phyloP scores from a whole-genome alignment of 352 stramenopile species.

The Globisporangium camurandrum region DNA sequence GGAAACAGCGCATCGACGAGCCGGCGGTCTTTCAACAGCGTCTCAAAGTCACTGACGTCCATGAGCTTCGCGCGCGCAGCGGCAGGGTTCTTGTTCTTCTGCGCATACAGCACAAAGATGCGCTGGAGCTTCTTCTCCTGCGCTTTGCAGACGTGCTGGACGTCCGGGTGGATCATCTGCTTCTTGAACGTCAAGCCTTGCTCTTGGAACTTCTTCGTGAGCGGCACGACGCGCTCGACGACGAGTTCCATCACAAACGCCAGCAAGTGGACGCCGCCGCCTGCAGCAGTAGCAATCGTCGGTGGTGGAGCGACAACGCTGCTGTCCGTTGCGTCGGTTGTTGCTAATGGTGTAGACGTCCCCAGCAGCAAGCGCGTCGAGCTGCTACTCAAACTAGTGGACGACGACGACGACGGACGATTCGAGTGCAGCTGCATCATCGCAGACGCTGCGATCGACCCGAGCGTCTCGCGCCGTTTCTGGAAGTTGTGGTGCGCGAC shows the following conservation, averaged over 20 bases:
- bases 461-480: slow-evolving; percentile 41
- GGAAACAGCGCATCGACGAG: slow-evolving; percentile 72
- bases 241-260: slow-evolving; percentile 50
- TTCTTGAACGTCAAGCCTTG: slow-evolving; percentile 82
- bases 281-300: neutral
- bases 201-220: slow-evolving; percentile 74
- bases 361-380: neutral
- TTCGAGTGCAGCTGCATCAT: no score
- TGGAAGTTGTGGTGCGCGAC: slow-evolving; percentile 69
- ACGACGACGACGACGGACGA: no score
- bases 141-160: slow-evolving; percentile 65
- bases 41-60: slow-evolving; percentile 64
- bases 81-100: slow-evolving; percentile 65
- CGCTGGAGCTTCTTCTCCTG: slow-evolving; percentile 78
- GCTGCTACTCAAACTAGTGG: no score
- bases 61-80: slow-evolving; percentile 68
- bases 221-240: slow-evolving; percentile 51
- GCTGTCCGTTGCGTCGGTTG: no score
- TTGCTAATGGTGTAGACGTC: neutral
- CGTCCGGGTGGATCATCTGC: slow-evolving; percentile 71
- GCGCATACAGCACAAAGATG: slow-evolving; percentile 60
- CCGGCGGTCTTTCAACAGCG: slow-evolving; percentile 54
- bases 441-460: slow-evolving; percentile 24
- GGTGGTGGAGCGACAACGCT: neutral
- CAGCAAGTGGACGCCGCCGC: slow-evolving; percentile 23